Evolutionary conservation across 2,329 filamentous ascomycete species (phyloP), one percentile per base, ranked within the genome.

Genomic region (Raffaelea albimanens): DNA sequence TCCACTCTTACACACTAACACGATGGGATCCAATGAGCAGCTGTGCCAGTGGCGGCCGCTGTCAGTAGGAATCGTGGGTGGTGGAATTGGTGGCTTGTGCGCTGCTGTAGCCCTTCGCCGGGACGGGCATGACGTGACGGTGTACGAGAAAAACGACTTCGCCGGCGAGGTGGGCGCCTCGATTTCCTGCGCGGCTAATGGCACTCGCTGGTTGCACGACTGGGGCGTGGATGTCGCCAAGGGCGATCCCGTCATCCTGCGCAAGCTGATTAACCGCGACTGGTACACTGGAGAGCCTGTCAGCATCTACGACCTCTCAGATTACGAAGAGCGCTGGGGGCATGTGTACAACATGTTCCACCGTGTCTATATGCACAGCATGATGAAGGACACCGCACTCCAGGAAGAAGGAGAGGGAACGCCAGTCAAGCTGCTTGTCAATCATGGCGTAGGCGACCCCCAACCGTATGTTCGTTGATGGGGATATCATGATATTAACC

Each of bases 241-340:
- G 56, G 82, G 81, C 9, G 75, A 83, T 49, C 80, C 80, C 0
- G 82, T 86, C 2, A 66, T 85, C 1, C 63, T 86, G 43, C 71
- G 70, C 61, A 80, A 80, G 56, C 70, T 86, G 45, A 85, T 86
- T 64, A 83, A 80, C 59, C 73, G 77, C 3, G 80, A 85, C 62
- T 86, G 82, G 82, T 73, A 76, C 58, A 85, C 80, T 1, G 82
- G 82, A 1, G 76, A 84, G 62, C 73, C 77, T 0, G 71, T 80
- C 21, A 83, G 74, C 53, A 76, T 81, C 1, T 84, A 82, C 55
- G 72, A 77, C 54, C 62, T 86, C 18, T 71, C 65, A 11, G 81
- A 85, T 57, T 85, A 85, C 49, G 74, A 85, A 61, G 58, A 78
- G 63, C 50, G 48, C 5, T 53, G 50, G 47, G 50, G 50, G 5